phyloP scores from a whole-genome alignment of 768 basidiomycete genomes.

The Tulasnella sp. region DNA sequence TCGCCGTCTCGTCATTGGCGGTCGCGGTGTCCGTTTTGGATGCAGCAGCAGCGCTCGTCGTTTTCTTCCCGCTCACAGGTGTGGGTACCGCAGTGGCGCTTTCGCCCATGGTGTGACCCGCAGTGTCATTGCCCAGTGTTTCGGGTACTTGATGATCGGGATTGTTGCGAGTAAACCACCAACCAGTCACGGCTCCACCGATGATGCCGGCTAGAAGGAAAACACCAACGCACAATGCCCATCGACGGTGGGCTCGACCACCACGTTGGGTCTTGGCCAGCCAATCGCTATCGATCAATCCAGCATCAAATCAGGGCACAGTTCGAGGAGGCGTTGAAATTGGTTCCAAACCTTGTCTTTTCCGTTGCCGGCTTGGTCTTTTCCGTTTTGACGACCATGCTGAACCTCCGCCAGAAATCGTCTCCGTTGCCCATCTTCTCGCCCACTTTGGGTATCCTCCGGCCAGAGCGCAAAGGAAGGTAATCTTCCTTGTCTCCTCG shows the following conservation, averaged over 20 bases:
- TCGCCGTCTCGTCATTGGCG: neutral
- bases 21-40: neutral
- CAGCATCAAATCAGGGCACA: neutral
- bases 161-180: constrained; percentile 31
- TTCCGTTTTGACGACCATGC: constrained; percentile 37
- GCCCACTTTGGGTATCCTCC: constrained; percentile 19
- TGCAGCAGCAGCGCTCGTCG: constrained; percentile 18
- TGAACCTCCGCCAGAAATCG: constrained; percentile 38
- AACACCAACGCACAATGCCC: constrained; percentile 32
- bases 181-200: constrained; percentile 32
- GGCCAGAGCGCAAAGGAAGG: constrained; percentile 26
- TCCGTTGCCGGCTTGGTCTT: constrained; percentile 1
- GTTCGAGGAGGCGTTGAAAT: no score
- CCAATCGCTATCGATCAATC: constrained; percentile 26
- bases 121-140: neutral
- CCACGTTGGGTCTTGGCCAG: constrained; percentile 18
- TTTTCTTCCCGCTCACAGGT: constrained; percentile 7
- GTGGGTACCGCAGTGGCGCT: constrained; percentile 11
- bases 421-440: constrained; percentile 33
- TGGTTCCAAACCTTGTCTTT: neutral
- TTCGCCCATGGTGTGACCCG: constrained; percentile 17
- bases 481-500: constrained; percentile 35
- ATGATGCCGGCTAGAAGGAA: constrained; percentile 27
- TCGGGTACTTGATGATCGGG: constrained; percentile 31
- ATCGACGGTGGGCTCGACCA: constrained; percentile 4